A percentile compares a stretch with the other conserved stretches of the same genome.
Conservation (phyloP, 306 rosid genomes). For the Hippophae gyantsensis region DNA sequence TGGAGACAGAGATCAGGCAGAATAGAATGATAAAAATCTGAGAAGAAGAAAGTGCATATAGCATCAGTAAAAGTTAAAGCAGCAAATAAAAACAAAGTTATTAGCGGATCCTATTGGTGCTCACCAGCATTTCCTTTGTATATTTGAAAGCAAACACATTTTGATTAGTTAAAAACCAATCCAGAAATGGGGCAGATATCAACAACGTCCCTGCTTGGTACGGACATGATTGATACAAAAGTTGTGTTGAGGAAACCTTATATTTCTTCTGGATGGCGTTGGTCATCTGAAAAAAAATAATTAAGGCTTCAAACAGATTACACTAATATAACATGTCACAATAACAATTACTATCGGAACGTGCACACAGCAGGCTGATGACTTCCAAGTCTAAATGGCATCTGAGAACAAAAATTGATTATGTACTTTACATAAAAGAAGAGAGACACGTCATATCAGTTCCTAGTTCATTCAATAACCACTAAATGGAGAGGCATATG, state of each 20-base stretch:
- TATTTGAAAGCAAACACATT: slow-evolving; percentile 81
- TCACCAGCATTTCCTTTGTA: slow-evolving; percentile 83
- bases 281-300: slow-evolving; percentile 67
- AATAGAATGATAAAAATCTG: slow-evolving; percentile 78
- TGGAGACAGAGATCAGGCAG: slow-evolving; percentile 88
- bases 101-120: slow-evolving; percentile 19
- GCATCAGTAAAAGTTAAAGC: slow-evolving; percentile 6
- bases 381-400: too few species aligned
- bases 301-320: slow-evolving; percentile 41
- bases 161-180: slow-evolving; percentile 56
- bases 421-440: too few species aligned
- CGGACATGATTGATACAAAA: slow-evolving; percentile 90
- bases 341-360: too few species aligned
- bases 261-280: slow-evolving; percentile 90
- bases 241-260: slow-evolving; percentile 97
- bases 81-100: background rate
- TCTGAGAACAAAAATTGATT: too few species aligned
- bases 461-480: too few species aligned
- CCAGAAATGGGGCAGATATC: slow-evolving; percentile 74
- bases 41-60: slow-evolving; percentile 5
- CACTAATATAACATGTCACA: too few species aligned
- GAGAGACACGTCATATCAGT: too few species aligned
- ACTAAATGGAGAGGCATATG: too few species aligned
- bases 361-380: too few species aligned
- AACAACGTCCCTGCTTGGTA: slow-evolving; percentile 79